These are phyloP conservation scores for Taphrina wiesneri DNA, from an alignment of 1,139 yeast species.

Conservation along the genomic window DNA sequence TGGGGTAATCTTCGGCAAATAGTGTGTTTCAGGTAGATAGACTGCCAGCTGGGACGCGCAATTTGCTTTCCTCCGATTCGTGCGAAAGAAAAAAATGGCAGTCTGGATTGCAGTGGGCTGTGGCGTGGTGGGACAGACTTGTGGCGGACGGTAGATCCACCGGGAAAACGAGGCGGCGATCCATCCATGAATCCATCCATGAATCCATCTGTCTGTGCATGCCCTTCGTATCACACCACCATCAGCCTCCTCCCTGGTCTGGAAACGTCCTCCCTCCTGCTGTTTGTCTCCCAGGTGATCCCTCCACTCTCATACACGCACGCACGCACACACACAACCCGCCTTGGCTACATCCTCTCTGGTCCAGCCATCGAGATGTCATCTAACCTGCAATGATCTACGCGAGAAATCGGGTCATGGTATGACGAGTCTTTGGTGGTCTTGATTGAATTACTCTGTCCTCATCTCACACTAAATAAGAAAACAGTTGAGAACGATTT, in stretches of 20 bases:
- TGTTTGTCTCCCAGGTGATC: too few relatives aligned
- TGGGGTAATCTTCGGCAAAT: too few relatives aligned
- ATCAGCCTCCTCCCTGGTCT: too few relatives aligned
- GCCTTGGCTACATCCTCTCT: not conserved
- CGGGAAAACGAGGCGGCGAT: not conserved
- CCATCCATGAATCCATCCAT: too few relatives aligned
- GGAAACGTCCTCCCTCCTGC: not conserved
- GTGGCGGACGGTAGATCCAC: not conserved
- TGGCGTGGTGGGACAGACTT: not conserved
- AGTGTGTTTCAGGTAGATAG: too few relatives aligned
- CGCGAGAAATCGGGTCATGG: not conserved
- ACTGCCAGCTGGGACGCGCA: too few relatives aligned
- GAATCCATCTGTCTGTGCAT: too few relatives aligned
- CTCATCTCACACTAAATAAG: not conserved
- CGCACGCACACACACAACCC: not conserved
- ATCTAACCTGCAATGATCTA: not conserved
- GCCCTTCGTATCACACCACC: not conserved
- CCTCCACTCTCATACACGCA: not conserved
- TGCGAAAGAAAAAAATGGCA: too few relatives aligned
- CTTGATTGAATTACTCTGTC: too few relatives aligned
- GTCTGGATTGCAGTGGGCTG: too few relatives aligned
- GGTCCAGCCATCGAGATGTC: not conserved
- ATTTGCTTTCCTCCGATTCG: not conserved
- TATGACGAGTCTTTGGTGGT: too few relatives aligned
- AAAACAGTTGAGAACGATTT: too few relatives aligned